Base-by-base conservation (phyloP, 2,329 filamentous ascomycete species). In the Lachnellula cervina region DNA sequence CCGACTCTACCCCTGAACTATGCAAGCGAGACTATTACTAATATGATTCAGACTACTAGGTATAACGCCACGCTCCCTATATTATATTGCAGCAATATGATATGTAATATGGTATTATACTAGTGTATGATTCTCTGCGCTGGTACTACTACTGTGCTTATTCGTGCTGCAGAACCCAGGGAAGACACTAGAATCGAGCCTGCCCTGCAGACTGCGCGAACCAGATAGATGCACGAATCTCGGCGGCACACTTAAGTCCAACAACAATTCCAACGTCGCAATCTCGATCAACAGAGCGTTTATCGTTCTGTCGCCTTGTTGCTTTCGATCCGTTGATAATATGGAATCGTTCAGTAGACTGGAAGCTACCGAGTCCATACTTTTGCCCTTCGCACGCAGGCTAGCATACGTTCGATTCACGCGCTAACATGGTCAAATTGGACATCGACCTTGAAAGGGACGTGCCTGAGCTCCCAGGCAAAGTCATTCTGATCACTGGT, bases 401-500 rank as follows among this genome's bases (percentile, higher is more conserved):
- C 9, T 37, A 37, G 34, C 16, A 37, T 37, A 37, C 34, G 52
- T 40, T 60, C 65, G 5, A 70, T 56, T 1, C 58, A 60, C n/a
- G 52, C n/a, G 1, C 66, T 62, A 13, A 70, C 59, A 3, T 68
- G 19, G 66, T 51, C 37, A 46, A 59, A 34, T 64, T 42, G 13
- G 23, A 37, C 34, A 73, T 73, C 59, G 66, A 69, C 16, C 65
- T 69, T 2, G 62, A 62, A 0, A 66, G 56, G 23, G 68, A 73
- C 44, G 71, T 75, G 25, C 70, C 70, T 3, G 61, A 65, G 23
- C 67, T 75, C 1, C 44, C 58, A 2, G 69, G 65, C 14, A 74
- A 75, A 55, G 72, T 74, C n/a, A 72, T 78, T 49, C 67, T 79
- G 32, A 70, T 79, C 25, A 79, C 76, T 0, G 76, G 76, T 38